Evolutionary conservation across 2,329 filamentous ascomycete species (phyloP).

Genomic region (Fusarium sp.): DNA sequence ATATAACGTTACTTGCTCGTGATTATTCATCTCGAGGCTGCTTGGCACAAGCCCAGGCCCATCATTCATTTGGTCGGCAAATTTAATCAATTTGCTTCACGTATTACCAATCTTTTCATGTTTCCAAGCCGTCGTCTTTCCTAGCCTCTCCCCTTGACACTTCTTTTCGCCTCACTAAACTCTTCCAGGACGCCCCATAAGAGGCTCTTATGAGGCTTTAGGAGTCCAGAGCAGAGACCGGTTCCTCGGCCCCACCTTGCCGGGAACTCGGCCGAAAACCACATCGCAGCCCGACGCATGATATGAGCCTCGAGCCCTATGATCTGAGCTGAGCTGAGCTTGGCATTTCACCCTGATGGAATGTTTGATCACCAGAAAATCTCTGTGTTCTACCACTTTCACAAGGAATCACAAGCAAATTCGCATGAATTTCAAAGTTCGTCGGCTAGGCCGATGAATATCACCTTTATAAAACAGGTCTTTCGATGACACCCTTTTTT

Average conservation of each 20-base stretch:
- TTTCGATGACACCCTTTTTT: neutral
- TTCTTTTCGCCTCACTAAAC: conserved; percentile 13
- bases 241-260: conserved; percentile 14
- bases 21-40: neutral
- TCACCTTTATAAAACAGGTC: conserved; percentile 21
- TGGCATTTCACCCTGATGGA: neutral
- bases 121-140: neutral
- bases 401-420: conserved; percentile 1
- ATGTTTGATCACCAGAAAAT: neutral
- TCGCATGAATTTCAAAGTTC: neutral
- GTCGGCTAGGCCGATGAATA: conserved; percentile 17
- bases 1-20: neutral
- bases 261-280: conserved; percentile 26
- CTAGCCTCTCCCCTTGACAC: neutral
- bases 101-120: neutral
- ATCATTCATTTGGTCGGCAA: neutral
- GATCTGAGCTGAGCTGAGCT: neutral
- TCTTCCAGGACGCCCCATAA: conserved; percentile 5
- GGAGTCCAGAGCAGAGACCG: neutral
- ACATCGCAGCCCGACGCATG: neutral
- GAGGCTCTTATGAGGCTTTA: conserved; percentile 2
- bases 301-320: neutral
- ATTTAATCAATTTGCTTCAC: neutral
- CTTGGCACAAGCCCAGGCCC: conserved; percentile 15
- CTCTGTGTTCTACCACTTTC: neutral